Evolutionary conservation across 208 protist genomes (phyloP).

Genomic region (Crithidia brevicula): DNA sequence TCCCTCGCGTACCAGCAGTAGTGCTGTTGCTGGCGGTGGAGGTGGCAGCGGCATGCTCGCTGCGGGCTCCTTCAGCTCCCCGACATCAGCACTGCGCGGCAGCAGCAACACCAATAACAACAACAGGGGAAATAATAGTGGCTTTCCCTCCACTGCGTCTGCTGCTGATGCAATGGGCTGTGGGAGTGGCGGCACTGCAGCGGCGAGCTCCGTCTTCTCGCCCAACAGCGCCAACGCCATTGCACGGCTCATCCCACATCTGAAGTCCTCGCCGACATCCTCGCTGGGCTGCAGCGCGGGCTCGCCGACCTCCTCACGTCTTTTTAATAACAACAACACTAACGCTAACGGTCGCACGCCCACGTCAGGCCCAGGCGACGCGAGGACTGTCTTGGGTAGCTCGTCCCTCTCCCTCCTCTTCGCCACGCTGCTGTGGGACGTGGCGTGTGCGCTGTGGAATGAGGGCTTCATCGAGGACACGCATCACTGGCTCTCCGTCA

Average conservation of each 20-base stretch:
- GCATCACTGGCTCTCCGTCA: slow-evolving; percentile 52
- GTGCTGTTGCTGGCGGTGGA: background rate
- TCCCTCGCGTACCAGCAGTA: background rate
- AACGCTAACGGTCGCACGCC: too few species aligned
- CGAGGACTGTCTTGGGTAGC: too few species aligned
- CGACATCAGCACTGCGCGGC: background rate
- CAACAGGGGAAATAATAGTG: background rate
- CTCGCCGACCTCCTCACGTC: slow-evolving; percentile 3
- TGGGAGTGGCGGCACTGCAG: background rate
- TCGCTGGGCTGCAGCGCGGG: background rate
- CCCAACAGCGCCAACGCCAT: background rate
- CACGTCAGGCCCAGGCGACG: too few species aligned
- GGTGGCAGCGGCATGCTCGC: too few species aligned
- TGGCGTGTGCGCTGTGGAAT: slow-evolving; percentile 58
- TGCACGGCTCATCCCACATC: slow-evolving; percentile 13
- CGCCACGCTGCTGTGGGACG: slow-evolving; percentile 61
- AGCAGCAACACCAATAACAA: background rate
- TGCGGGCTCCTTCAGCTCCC: slow-evolving; percentile 1
- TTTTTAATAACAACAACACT: too few species aligned
- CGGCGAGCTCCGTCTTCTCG: background rate
- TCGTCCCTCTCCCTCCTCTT: slow-evolving; percentile 35
- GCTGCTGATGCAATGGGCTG: background rate
- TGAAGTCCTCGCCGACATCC: slow-evolving; percentile 25
- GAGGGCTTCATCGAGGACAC: slow-evolving; percentile 61
- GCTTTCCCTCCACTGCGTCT: background rate